These are phyloP conservation scores for Pilatotrama ljubarskyi DNA, from an alignment of 768 basidiomycete genomes.

Conservation along the genomic window DNA sequence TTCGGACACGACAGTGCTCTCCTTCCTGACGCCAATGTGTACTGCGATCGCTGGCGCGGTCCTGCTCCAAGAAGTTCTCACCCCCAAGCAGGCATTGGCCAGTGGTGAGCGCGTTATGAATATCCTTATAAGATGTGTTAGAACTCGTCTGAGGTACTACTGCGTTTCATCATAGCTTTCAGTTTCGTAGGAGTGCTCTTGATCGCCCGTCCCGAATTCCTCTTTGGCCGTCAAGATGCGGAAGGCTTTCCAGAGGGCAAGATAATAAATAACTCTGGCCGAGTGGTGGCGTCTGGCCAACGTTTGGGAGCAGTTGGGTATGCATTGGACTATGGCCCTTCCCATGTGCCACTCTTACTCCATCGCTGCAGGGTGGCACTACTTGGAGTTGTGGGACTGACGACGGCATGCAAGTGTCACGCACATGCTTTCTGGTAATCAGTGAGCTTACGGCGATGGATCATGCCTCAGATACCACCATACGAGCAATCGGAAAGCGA, in stretches of 20 bases:
- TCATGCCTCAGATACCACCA: slow-evolving; percentile 42
- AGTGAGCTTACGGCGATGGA: no score
- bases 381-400: slow-evolving; percentile 60
- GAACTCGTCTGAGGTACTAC: no score
- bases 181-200: slow-evolving; percentile 78
- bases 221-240: slow-evolving; percentile 52
- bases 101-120: slow-evolving; percentile 41
- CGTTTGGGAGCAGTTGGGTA: slow-evolving; percentile 64
- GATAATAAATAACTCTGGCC: neutral
- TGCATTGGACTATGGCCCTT: slow-evolving; percentile 12
- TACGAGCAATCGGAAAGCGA: slow-evolving; percentile 72
- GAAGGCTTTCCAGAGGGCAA: neutral
- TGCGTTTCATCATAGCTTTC: slow-evolving; percentile 39
- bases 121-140: no score
- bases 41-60: slow-evolving; percentile 63
- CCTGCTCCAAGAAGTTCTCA: slow-evolving; percentile 62
- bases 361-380: slow-evolving; percentile 50
- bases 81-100: slow-evolving; percentile 54
- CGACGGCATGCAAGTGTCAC: slow-evolving; percentile 63
- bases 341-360: neutral
- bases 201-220: slow-evolving; percentile 72
- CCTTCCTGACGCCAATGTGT: slow-evolving; percentile 69
- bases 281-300: slow-evolving; percentile 24
- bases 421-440: no score
- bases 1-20: slow-evolving; percentile 75